Evolutionary conservation across 305 asterid species (phyloP).

Genomic region (Withania somnifera): DNA sequence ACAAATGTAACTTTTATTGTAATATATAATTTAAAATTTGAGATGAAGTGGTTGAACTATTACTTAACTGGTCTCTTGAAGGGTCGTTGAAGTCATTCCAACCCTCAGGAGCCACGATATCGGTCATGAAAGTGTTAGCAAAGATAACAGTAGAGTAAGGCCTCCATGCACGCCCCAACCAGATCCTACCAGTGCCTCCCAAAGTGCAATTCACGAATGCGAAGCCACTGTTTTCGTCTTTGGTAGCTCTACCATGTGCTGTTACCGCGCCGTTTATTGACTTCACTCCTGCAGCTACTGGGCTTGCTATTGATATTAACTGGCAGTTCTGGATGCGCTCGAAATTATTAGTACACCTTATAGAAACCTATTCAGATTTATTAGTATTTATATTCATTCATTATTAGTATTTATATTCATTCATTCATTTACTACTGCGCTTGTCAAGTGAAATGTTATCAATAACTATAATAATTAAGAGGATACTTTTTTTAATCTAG

Average conservation of each 20-base stretch:
- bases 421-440: no score
- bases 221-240: conserved; percentile 75
- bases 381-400: no score
- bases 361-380: no score
- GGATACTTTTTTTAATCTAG: no score
- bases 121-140: conserved; percentile 54
- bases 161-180: conserved; percentile 88
- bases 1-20: neutral
- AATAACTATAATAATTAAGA: no score
- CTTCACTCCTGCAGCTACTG: conserved; percentile 41
- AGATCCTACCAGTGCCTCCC: conserved; percentile 74
- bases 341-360: no score
- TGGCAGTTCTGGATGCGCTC: conserved; percentile 49
- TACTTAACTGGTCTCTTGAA: conserved; percentile 48
- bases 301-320: conserved; percentile 65
- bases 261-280: conserved; percentile 65
- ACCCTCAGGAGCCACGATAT: conserved; percentile 77
- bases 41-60: neutral
- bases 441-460: no score
- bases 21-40: neutral
- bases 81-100: conserved; percentile 95
- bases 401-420: no score
- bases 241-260: conserved; percentile 66
- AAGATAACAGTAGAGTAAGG: conserved; percentile 77
- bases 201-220: conserved; percentile 57